Base-by-base conservation (phyloP, 805 yeast genomes). In the Lachancea cidri region DNA sequence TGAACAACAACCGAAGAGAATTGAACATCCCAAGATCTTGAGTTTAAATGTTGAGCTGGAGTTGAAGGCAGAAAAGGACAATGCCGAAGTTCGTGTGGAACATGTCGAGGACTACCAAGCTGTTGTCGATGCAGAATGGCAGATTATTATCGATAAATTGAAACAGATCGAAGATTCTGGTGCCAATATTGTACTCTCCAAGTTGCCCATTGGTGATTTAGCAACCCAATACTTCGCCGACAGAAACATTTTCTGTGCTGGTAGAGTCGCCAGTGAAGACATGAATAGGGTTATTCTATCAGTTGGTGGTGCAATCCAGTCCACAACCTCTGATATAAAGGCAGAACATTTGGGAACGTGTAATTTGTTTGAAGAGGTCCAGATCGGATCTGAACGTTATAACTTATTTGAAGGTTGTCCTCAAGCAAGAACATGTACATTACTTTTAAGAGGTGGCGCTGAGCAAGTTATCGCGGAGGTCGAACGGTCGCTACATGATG, bases 171-270 rank as follows among this genome's bases (percentile, higher is more conserved):
- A 79, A 53, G 74, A 72, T 18, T 74, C 95, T 3, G 98, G 98
- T 18, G 96, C 96, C 25, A 81, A 86, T 58, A 86, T 93, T 42
- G 96, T 93, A 32, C 76, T 93, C 46, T 89, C 97, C 14, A 88
- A 88, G 62, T 73, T 93, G 55, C 98, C 98, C 42, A 93, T 93
- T 60, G 98, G 98, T 49, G 98, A 93, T 66, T 74, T 93, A 62
- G 98, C 98, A n/a, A 93, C 98, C 6, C 98, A 93, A 68, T 93
- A 75, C 66, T 93, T 93, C 65, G 98, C 98, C 27, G 98, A 93
- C 65, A 76, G 98, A 62, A 78, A 85, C 60, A 83, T 93, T 39
- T 93, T 93, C 68, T 93, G 98, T 70, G 98, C 98, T 11, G 98
- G 98, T 45, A 77, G 98, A 64, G 96, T 93, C 13, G 65, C 88